Base-by-base conservation (phyloP, 768 basidiomycete genomes). In the Collybia sp. region DNA sequence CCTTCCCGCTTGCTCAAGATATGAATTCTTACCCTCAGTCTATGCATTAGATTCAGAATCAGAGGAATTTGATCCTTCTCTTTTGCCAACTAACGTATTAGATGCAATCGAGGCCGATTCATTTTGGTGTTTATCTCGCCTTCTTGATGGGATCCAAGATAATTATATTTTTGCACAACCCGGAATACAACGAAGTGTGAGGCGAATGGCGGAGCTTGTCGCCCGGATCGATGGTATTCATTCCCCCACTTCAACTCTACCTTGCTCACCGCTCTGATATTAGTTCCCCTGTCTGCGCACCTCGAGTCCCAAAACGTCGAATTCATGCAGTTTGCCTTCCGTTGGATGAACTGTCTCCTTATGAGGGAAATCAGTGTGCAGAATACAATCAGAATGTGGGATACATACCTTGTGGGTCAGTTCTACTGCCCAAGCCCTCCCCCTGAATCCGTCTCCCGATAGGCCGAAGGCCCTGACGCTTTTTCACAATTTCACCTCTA, bases 331-430 rank as follows among this genome's bases (percentile, higher is more conserved):
- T 99, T 99, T 57, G 95, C 96, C 33, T 99, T 99, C 68, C 79
- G 96, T 43, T 99, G 96, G 96, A 97, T 99, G 93, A 98, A 99
- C 59, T 97, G 96, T 61, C 68, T 99, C 42, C 75, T 98, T 48
- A 97, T 99, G 95, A 79, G 96, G 47, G 96, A 98, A 70, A 89
- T 99, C 53, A 95, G 88, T 55, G 93, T 99, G 41, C 82, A 85
- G 57, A 95, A 97, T 63, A 98, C 95, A 13, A 90, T 97, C 42
- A 79, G 96, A 45, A 98, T 98, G 95, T 99, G 96, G 96, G 96
- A 99, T 63, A 98, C 96, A 11, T 99, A 99, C 65, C 68, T 99
- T 58, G 96, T 98, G 49, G 46, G 90, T 66, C 3, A 3, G 17
- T 42, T 47, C 20, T 8, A 19, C 40, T 30, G 35, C 12, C 34